Conservation (phyloP, 2,329 filamentous ascomycete species). For the Monilinia vaccinii-corymbosi region DNA sequence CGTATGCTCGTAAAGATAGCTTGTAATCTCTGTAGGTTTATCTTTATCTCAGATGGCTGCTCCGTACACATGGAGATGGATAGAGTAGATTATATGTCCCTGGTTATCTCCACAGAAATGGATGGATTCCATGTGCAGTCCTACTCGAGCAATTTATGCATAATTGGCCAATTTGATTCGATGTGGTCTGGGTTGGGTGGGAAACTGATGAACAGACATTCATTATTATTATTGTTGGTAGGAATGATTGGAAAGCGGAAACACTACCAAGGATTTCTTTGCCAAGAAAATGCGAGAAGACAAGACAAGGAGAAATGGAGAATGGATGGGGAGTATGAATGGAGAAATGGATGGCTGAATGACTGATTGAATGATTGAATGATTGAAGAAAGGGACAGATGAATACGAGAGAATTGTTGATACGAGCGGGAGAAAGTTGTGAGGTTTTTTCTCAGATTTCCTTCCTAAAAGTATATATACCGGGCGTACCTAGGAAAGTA, state of each 20-base stretch:
- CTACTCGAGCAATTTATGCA: conserved; percentile 10
- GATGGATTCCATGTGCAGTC: not conserved
- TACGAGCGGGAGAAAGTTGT: not conserved
- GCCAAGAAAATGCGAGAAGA: not conserved
- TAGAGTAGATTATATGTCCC: too few species aligned
- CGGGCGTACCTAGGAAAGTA: not conserved
- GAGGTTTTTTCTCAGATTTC: not conserved
- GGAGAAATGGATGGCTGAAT: too few species aligned
- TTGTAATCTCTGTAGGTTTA: conserved; percentile 1
- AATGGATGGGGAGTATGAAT: too few species aligned
- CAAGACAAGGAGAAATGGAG: not conserved
- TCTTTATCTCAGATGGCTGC: not conserved
- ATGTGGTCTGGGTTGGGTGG: not conserved
- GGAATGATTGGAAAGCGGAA: not conserved
- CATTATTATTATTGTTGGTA: not conserved
- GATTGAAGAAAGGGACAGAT: not conserved
- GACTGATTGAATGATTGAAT: too few species aligned
- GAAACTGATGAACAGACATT: not conserved
- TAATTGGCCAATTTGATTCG: not conserved
- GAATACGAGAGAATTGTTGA: conserved; percentile 2
- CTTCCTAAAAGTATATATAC: not conserved
- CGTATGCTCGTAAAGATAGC: conserved; percentile 6
- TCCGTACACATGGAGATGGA: not conserved
- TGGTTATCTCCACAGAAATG: conserved; percentile 8
- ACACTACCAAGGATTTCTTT: not conserved